Base-by-base conservation (phyloP, 257 asterid species). In the Salvia rosmarinus region DNA sequence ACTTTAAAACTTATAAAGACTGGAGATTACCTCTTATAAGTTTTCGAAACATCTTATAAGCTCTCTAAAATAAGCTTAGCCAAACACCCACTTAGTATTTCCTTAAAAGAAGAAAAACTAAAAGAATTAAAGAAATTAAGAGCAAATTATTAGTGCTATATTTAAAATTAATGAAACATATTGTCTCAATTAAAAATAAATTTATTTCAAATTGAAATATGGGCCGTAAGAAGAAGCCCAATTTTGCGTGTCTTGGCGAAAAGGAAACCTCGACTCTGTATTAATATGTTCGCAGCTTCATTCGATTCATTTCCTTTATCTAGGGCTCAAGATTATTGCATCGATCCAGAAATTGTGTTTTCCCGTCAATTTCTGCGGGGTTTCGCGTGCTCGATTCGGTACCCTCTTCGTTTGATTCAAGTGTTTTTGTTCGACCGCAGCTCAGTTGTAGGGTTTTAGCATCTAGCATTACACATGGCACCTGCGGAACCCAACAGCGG, bases 401-500 rank as follows among this genome's bases (percentile, higher is more conserved):
- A 21, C 19, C 3, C 4, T 4, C 17, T 21, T 65, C 46, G 71
- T 49, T 39, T 46, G 10, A 30, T 58, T 44, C 34, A 1, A 20
- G 59, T n/a, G 13, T 19, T 71, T 71, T 58, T 28, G 50, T 19
- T 49, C 50, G 58, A 69, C 2, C 30, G 46, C 8, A 46, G 20
- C 32, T 60, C 73, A 9, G 72, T 32, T 70, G 51, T 75, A 78
- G 86, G 81, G 64, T 78, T 85, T 78, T 69, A 67, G 73, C 34
- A 73, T 72, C 62, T n/a, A 13, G 37, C 47, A 34, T 54, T 34
- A 71, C 66, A 44, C 63, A 79, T 83, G 87, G 84, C 80, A 66
- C 90, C 82, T n/a, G 86, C 81, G 66, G 88, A 82, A 58, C 80
- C 86, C 55, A 81, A 84, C 81, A 77, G 21, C 82, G 72, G 78